These are phyloP conservation scores for Paraconiothyrium sp. DNA, from an alignment of 2,329 filamentous ascomycete species.

Conservation along the genomic window DNA sequence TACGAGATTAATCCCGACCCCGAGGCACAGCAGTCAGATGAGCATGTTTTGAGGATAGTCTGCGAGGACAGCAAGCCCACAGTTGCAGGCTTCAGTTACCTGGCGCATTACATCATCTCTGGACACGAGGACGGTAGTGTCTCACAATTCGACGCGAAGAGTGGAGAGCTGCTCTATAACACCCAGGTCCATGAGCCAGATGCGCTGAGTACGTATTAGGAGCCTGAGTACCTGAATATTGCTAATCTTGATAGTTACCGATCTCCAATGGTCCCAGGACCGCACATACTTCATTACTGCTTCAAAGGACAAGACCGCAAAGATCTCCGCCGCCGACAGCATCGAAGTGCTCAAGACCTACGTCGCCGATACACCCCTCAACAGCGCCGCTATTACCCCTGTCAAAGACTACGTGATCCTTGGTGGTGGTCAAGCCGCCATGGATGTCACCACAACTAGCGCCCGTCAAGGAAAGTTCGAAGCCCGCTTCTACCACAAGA, in stretches of 20 bases:
- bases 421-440: constrained; percentile 96
- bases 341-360: constrained; percentile 95
- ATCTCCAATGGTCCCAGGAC: constrained; percentile 94
- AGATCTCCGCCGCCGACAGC: constrained; percentile 86
- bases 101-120: constrained; percentile 95
- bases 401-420: constrained; percentile 99
- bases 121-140: constrained; percentile 96
- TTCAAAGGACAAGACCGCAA: constrained; percentile 96
- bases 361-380: constrained; percentile 89
- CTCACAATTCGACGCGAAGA: constrained; percentile 90
- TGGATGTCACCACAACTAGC: constrained; percentile 96
- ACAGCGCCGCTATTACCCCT: constrained; percentile 91
- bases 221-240: neutral
- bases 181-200: constrained; percentile 87
- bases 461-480: constrained; percentile 98
- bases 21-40: constrained; percentile 82
- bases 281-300: constrained; percentile 98
- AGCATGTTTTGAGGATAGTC: constrained; percentile 85
- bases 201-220: constrained; percentile 69
- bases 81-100: constrained; percentile 94
- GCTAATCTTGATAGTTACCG: constrained; percentile 84
- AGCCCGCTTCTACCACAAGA: constrained; percentile 99
- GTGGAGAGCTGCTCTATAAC: constrained; percentile 81
- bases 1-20: constrained; percentile 87
- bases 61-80: constrained; percentile 94